Evolutionary conservation across 768 basidiomycete genomes (phyloP), one percentile per base, ranked within the genome.

Genomic region (Boletales sp.): DNA sequence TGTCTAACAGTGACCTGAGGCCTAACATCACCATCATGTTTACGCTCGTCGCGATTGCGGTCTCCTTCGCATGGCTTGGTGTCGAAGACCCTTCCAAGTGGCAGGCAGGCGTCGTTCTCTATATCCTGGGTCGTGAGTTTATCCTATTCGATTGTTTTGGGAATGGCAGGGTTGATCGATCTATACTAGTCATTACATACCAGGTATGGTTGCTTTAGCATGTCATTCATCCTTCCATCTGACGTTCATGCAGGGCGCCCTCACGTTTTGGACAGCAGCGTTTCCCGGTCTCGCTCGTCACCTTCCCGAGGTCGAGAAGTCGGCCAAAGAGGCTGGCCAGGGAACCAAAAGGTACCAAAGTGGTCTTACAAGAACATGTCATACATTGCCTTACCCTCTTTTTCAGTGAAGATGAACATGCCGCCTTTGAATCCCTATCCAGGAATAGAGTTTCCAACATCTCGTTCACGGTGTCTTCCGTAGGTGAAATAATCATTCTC

Each of bases 181-280:
- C 54, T 24, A 5, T 24, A 18, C 47, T 60, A 83, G 82, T 89
- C 48, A 84, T 89, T 32, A 74, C 86, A 0, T 90, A 88, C 64
- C 87, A 88, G 70, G 83, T 78, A 48, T 32, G 32, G 18, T 36
- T 31, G 10, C 31, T 8, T 8, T 12, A 35, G 12, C 14, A 32
- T 32, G n/a, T 5, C 14, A 2, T 15, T 19, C 21, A 4, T 11
- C 4, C 12, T 36, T 1, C 15, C n/a, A 8, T 36, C 52, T 54
- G 12, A 63, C 17, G 12, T 43, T 7, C 10, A 37, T 9, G 0
- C 49, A 86, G 80, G 80, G 84, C 48, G 72, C 84, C 29, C 64
- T 89, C 47, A 89, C 87, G 0, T 90, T 90, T 66, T 90, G 86
- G 87, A 86, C 85, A 0, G 88, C 88, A 12, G 87, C 88, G 12